Evolutionary conservation across 2,329 filamentous ascomycete species (phyloP).

Genomic region (Penicillium palitans): DNA sequence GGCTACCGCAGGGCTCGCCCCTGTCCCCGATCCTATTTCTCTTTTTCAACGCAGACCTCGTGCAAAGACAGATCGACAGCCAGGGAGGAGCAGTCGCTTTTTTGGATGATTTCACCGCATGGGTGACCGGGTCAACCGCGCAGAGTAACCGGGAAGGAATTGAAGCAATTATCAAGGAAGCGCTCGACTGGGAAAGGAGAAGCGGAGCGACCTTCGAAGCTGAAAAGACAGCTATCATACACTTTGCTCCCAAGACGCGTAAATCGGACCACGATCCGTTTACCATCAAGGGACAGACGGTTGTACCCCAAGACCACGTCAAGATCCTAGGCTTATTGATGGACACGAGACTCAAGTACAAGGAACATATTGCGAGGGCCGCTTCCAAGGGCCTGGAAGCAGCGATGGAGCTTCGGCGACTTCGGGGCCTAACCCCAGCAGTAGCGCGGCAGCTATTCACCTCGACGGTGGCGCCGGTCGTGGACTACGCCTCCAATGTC

Average conservation of each 20-base stretch:
- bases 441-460: conserved; percentile 18
- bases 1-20: conserved; percentile 29
- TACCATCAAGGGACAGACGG: background rate
- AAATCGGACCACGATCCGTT: background rate
- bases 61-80: background rate
- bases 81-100: conserved; percentile 6
- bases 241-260: background rate
- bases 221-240: background rate
- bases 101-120: conserved; percentile 13
- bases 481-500: conserved; percentile 28
- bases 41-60: conserved; percentile 5
- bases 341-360: conserved; percentile 27
- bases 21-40: conserved; percentile 4
- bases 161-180: background rate
- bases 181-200: background rate
- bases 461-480: conserved; percentile 24
- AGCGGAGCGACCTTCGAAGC: background rate
- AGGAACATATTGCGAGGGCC: conserved; percentile 24
- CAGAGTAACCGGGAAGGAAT: conserved; percentile 10
- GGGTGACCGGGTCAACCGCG: background rate
- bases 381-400: conserved; percentile 25
- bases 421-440: conserved; percentile 12
- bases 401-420: conserved; percentile 14
- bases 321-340: conserved; percentile 11
- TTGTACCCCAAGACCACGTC: background rate